These are phyloP conservation scores for Metschnikowia drakensbergensis DNA, from an alignment of 805 yeast species.

Conservation along the genomic window DNA sequence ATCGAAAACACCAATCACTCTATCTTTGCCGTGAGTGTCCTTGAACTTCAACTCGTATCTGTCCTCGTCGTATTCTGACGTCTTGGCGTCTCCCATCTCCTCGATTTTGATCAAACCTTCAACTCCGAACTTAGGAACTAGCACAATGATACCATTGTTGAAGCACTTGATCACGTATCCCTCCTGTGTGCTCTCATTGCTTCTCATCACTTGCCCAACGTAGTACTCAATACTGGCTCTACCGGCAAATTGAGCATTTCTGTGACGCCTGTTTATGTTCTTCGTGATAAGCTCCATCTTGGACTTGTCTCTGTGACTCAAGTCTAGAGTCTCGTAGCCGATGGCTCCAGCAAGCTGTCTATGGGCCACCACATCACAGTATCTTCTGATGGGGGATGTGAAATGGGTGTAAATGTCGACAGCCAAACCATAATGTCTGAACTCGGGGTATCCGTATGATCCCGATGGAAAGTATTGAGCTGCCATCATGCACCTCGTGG, in stretches of 20 bases:
- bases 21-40: slow-evolving; percentile 39
- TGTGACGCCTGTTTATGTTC: slow-evolving; percentile 88
- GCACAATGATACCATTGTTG: slow-evolving; percentile 88
- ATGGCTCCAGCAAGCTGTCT: slow-evolving; percentile 98
- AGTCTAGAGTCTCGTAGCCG: slow-evolving; percentile 80
- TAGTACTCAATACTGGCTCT: slow-evolving; percentile 96
- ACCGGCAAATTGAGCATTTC: slow-evolving; percentile 99
- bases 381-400: slow-evolving; percentile 97
- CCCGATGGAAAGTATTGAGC: slow-evolving; percentile 97
- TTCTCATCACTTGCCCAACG: slow-evolving; percentile 96
- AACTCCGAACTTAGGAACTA: slow-evolving; percentile 94
- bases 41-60: slow-evolving; percentile 62
- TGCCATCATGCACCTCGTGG: slow-evolving; percentile 98
- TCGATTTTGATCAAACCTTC: slow-evolving; percentile 88
- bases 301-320: slow-evolving; percentile 78
- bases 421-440: slow-evolving; percentile 95
- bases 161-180: slow-evolving; percentile 92
- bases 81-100: slow-evolving; percentile 59
- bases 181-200: slow-evolving; percentile 72
- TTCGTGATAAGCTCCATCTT: slow-evolving; percentile 86
- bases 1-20: slow-evolving; percentile 72
- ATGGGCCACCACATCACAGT: slow-evolving; percentile 96
- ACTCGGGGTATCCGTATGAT: slow-evolving; percentile 82
- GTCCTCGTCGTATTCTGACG: slow-evolving; percentile 73
- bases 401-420: slow-evolving; percentile 97